Percentiles rank a stretch among this genome's conserved stretches.
phyloP scores from a whole-genome alignment of 495 filamentous ascomycete genomes.

The Bacidia rubella region DNA sequence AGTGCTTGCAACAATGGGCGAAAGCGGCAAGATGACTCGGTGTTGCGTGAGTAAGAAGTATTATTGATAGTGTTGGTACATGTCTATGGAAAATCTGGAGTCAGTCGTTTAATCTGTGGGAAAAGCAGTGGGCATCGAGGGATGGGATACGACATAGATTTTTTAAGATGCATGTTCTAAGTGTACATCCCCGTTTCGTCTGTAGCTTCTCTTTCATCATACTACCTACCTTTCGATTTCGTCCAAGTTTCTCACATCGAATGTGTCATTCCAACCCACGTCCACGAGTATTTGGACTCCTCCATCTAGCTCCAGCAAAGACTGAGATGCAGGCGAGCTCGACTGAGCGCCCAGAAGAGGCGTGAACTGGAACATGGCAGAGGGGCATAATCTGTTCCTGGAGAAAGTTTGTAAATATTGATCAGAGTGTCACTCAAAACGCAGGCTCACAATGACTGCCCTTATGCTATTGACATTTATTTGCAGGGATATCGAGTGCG shows the following conservation, averaged over 20 bases:
- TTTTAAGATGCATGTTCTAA: no score
- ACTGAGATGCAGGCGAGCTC: conserved; percentile 75
- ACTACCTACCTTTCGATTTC: conserved; percentile 72
- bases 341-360: conserved; percentile 84
- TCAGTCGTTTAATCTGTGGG: neutral
- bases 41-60: conserved; percentile 91
- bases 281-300: conserved; percentile 91
- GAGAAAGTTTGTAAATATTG: neutral
- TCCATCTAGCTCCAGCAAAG: conserved; percentile 88
- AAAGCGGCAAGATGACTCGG: conserved; percentile 82
- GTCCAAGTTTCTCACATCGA: conserved; percentile 64
- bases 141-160: no score
- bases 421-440: neutral
- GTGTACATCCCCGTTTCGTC: neutral
- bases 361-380: conserved; percentile 94
- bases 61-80: conserved; percentile 77
- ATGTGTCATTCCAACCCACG: conserved; percentile 89
- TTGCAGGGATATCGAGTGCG: no score
- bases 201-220: neutral
- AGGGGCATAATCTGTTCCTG: no score
- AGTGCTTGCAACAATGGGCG: conserved; percentile 92
- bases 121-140: neutral
- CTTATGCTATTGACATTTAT: no score
- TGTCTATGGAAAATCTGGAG: conserved; percentile 42
- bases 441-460: no score